Evolutionary conservation across 2,329 filamentous ascomycete species (phyloP).

Genomic region (Cucurbitaria berberidis): DNA sequence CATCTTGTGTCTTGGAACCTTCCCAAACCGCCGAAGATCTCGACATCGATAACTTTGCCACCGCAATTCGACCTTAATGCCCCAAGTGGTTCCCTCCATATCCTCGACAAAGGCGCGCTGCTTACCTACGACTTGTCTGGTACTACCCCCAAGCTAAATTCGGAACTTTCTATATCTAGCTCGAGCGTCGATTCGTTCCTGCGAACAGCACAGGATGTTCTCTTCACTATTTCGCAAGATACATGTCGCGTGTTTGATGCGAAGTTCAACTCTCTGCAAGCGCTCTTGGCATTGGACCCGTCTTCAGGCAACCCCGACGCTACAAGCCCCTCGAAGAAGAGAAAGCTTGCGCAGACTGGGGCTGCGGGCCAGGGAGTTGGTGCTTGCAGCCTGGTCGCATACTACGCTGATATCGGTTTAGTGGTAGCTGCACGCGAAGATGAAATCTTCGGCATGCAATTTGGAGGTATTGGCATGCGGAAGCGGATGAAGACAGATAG

Average conservation of each 20-base stretch:
- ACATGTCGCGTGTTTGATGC: constrained; percentile 68
- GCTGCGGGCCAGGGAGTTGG: constrained; percentile 55
- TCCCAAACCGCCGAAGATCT: constrained; percentile 22
- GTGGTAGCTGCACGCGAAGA: constrained; percentile 69
- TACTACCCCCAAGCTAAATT: constrained; percentile 66
- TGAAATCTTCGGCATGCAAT: constrained; percentile 70
- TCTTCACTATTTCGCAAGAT: constrained; percentile 65
- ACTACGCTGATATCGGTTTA: constrained; percentile 70
- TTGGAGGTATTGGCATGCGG: constrained; percentile 39
- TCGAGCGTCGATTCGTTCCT: constrained; percentile 66
- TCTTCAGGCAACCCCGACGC: constrained; percentile 16
- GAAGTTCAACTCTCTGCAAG: constrained; percentile 64
- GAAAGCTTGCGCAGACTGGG: constrained; percentile 36
- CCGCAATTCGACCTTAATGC: constrained; percentile 64
- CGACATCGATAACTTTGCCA: constrained; percentile 7
- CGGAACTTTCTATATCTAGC: constrained; percentile 57
- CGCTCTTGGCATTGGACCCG: constrained; percentile 45
- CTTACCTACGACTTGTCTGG: constrained; percentile 69
- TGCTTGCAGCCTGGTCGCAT: constrained; percentile 44
- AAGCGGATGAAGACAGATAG: constrained; percentile 48
- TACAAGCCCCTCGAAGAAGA: constrained; percentile 47
- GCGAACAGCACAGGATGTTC: constrained; percentile 69
- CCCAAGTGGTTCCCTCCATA: constrained; percentile 67
- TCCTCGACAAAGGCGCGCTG: constrained; percentile 62
- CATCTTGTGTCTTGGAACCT: constrained; percentile 41